Evolutionary conservation across 305 asterid species (phyloP).

Genomic region (Fraxinus paxiana): DNA sequence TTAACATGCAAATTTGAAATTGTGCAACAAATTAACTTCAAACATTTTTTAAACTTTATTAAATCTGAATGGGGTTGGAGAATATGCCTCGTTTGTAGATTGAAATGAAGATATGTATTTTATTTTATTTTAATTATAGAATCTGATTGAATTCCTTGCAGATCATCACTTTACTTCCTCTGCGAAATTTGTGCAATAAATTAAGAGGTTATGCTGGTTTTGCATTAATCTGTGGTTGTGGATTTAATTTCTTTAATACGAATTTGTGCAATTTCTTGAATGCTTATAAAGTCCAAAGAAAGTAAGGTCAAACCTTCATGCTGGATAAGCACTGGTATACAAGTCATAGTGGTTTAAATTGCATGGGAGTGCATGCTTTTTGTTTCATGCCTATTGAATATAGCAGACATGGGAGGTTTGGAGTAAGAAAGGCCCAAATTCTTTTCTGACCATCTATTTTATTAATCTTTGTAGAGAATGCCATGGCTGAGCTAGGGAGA

Average conservation of each 20-base stretch:
- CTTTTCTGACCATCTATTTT: neutral
- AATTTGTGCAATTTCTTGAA: neutral
- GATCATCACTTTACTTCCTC: neutral
- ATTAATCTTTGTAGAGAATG: constrained; percentile 48
- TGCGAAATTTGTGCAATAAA: neutral
- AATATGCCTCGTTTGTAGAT: neutral
- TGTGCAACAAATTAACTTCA: neutral
- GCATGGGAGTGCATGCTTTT: neutral
- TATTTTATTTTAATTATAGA: neutral
- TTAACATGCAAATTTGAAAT: neutral
- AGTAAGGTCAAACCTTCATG: neutral
- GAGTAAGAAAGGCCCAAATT: neutral
- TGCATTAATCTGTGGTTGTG: neutral
- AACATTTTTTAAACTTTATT: neutral
- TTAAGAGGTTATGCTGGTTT: neutral
- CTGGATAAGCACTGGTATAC: neutral
- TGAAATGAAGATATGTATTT: neutral
- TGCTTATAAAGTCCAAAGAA: neutral
- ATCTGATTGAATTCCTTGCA: neutral
- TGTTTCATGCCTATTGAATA: neutral
- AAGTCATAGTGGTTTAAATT: neutral
- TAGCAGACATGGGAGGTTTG: neutral
- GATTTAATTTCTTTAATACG: neutral
- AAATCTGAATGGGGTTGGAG: neutral
- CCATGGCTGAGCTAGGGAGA: constrained; percentile 98